Base-by-base conservation (phyloP, 257 asterid genomes). In the Rauvolfia tetraphylla region DNA sequence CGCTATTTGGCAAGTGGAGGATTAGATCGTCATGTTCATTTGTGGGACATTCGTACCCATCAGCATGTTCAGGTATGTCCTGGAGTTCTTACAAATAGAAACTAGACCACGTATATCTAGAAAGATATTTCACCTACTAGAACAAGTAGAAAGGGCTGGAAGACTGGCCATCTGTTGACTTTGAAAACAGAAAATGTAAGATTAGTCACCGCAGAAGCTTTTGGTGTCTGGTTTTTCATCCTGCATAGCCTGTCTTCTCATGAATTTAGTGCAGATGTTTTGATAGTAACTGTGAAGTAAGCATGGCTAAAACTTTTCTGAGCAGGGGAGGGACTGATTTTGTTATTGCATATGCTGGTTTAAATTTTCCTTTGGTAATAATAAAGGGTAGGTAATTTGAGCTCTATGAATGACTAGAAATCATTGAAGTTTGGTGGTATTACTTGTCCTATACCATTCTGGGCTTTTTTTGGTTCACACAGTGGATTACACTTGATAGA, bases 1-100 rank as follows among this genome's bases (percentile, higher is more conserved):
- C 91, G 98, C 42, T 95, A 95, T 85, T 86, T 95, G 87, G 99
- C 96, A 8, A 95, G 87, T 82, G 99, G 99, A 56, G 98, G 99
- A 71, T 85, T 92, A 73, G 99, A 95, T 85, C 96, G 98, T 62
- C 98, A 95, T 71, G 87, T 95, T 86, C 99, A 95, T 85, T 73
- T 95, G 79, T 95, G 99, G 99, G 99, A 95, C 65, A 48, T 83
- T 14, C 97, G 99, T 14, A 91, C 99, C 22, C 90, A 93, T 66
- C 82, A 87, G 83, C 98, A 95, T 89, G 82, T 92, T 76, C 95
- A 82, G 97, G 99, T 92, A 73, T 72, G 34, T 72, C 61, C 29
- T 67, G 18, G 4, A 17, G 70, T 65, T 65, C 70, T 36, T 65
- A 65, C 34, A 7, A 17, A 22, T 34, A 20, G 15, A 67, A 61